phyloP scores from a whole-genome alignment of 495 filamentous ascomycete species.

The Annulohypoxylon stygium region DNA sequence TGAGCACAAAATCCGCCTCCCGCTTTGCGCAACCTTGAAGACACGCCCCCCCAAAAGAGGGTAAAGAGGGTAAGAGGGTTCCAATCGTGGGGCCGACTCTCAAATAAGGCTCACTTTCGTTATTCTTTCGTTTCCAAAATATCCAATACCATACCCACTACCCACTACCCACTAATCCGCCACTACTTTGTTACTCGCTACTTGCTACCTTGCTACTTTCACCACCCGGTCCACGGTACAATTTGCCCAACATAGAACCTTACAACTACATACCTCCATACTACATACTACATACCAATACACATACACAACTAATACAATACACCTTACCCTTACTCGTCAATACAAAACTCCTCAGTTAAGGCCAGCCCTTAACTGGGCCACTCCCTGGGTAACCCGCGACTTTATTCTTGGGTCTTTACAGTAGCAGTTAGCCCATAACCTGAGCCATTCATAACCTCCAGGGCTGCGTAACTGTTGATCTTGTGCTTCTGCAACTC shows the following conservation, averaged over 20 bases:
- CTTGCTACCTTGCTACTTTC: not conserved
- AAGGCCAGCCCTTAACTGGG: constrained; percentile 39
- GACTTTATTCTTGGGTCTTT: constrained; percentile 30
- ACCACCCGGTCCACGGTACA: constrained; percentile 9
- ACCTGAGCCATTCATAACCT: too few relatives aligned
- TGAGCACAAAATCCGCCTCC: constrained; percentile 32
- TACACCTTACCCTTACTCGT: constrained; percentile 11
- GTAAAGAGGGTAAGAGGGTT: constrained; percentile 17
- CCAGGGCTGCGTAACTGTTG: too few relatives aligned
- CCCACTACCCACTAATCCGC: not conserved
- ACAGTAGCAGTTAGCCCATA: not conserved
- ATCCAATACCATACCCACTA: not conserved
- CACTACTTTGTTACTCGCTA: not conserved
- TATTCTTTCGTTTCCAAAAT: constrained; percentile 15
- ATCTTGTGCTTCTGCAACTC: too few relatives aligned
- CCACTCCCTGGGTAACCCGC: constrained; percentile 36
- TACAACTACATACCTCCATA: not conserved
- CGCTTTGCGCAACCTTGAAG: constrained; percentile 36
- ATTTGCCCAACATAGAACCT: not conserved
- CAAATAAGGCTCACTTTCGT: constrained; percentile 39
- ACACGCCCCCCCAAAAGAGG: constrained; percentile 30
- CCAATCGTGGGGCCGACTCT: constrained; percentile 43
- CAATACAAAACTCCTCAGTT: constrained; percentile 22
- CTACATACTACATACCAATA: not conserved
- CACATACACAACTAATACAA: constrained; percentile 10